Evolutionary conservation across 345 rosid species (phyloP), one percentile per base, ranked within the genome.

Genomic region (Kernera saxatilis): DNA sequence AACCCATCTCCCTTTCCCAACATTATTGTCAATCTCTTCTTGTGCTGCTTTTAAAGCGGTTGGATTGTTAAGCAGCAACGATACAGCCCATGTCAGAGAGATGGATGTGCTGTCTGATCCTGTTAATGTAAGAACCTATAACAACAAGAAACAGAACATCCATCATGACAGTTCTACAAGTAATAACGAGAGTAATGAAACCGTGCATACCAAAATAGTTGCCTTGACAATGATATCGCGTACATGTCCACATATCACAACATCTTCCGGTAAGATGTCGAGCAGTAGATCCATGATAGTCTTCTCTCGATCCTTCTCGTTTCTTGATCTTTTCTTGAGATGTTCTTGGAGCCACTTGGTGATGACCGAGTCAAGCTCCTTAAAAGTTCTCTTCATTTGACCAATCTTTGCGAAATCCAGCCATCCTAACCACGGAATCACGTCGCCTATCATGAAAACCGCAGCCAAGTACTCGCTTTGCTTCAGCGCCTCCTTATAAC

Each of bases 231-330:
- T 63, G 11, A 59, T 74, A 37, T 86, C 85, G 0, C 82, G 84
- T 0, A 74, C 73, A 61, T 88, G 80, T 12, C 87, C 79, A 21
- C 80, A 77, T 9, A 81, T 32, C n/a, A 74, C 73, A 32, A 46
- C 74, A 37, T 69, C 86, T 18, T 79, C 80, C 0, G 74, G 74
- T 2, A 88, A 56, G 41, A 62, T 77, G 0, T 84, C 72, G 0
- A 88, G 65, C 78, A 88, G 61, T 10, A 78, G 82, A 59, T 88
- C 96, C 83, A 85, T 82, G 70, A 90, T 76, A 49, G 89, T 85
- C 11, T 17, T 62, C 15, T 77, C 80, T 43, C 15, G 25, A 32
- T 11, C 57, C 18, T 18, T 64, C 1, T 52, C 68, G 6, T 73
- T 59, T 17, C 40, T 30, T 9, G 19, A 44, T 64, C 63, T 74